Evolutionary conservation across 805 yeast species (phyloP).

Genomic region (Pichia sporocuriosa): DNA sequence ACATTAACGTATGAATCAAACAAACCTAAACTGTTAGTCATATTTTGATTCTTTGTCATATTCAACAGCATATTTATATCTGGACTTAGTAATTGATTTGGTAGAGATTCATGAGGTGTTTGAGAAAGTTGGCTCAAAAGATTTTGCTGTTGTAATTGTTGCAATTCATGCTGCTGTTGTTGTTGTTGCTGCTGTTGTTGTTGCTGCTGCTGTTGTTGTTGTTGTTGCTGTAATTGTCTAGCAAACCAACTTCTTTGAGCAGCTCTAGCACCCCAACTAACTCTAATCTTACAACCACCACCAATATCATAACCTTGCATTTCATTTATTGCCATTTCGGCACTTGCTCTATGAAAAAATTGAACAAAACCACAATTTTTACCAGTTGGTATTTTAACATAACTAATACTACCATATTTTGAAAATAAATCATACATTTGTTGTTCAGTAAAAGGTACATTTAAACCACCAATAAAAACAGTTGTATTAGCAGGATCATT

Average conservation of each 20-base stretch:
- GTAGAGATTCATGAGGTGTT: background rate
- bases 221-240: slow-evolving; percentile 24
- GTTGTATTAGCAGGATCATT: slow-evolving; percentile 76
- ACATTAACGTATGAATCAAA: slow-evolving; percentile 19
- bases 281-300: slow-evolving; percentile 67
- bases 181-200: slow-evolving; percentile 20
- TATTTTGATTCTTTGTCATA: slow-evolving; percentile 14
- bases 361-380: slow-evolving; percentile 82
- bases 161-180: slow-evolving; percentile 15
- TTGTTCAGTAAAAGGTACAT: slow-evolving; percentile 49
- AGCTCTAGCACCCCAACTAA: slow-evolving; percentile 80
- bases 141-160: background rate
- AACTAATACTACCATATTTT: slow-evolving; percentile 68
- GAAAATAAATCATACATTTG: slow-evolving; percentile 57
- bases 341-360: slow-evolving; percentile 67
- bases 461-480: slow-evolving; percentile 70
- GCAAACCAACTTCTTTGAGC: slow-evolving; percentile 33
- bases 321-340: slow-evolving; percentile 76
- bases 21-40: slow-evolving; percentile 22
- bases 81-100: slow-evolving; percentile 4
- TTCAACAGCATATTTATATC: slow-evolving; percentile 12
- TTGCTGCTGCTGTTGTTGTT: slow-evolving; percentile 22
- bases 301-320: slow-evolving; percentile 88
- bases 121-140: background rate
- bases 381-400: slow-evolving; percentile 73